Conservation (phyloP, 495 filamentous ascomycete genomes). For the Tetracladium setigerum region DNA sequence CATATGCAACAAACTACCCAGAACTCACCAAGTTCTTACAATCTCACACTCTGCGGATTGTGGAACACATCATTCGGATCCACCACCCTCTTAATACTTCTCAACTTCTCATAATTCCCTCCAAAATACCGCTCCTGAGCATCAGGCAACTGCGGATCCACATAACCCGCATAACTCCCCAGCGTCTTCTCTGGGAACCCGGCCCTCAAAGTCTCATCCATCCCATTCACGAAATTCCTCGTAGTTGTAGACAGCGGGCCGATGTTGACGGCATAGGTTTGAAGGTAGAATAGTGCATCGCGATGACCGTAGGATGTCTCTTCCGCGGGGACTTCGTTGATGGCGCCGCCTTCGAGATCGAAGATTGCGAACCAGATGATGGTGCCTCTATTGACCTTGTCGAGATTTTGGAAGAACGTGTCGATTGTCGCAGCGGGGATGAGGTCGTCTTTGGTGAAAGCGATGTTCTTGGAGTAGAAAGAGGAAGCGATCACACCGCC, state of each 20-base stretch:
- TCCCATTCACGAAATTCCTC: conserved; percentile 39
- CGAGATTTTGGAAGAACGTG: conserved; percentile 40
- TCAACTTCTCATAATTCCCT: conserved; percentile 33
- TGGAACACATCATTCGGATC: conserved; percentile 52
- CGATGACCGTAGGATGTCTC: conserved; percentile 50
- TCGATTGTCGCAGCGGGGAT: conserved; percentile 30
- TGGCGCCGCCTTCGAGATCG: conserved; percentile 46
- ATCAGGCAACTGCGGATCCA: conserved; percentile 48
- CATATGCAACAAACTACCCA: no score
- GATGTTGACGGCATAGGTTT: conserved; percentile 46
- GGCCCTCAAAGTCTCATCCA: conserved; percentile 23
- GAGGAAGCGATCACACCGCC: conserved; percentile 21
- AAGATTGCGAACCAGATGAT: conserved; percentile 35
- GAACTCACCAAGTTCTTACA: no score
- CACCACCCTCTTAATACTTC: conserved; percentile 40
- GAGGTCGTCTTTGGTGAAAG: conserved; percentile 22
- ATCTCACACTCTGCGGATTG: conserved; percentile 45
- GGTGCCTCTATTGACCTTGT: conserved; percentile 17
- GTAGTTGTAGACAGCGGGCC: conserved; percentile 28
- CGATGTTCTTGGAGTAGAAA: conserved; percentile 44
- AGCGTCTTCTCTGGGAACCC: conserved; percentile 28
- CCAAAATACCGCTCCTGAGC: conserved; percentile 49
- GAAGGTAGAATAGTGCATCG: conserved; percentile 49
- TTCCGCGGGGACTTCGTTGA: conserved; percentile 36
- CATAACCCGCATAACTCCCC: conserved; percentile 62